Base-by-base conservation (phyloP, 257 asterid species). In the Perilla frutescens region DNA sequence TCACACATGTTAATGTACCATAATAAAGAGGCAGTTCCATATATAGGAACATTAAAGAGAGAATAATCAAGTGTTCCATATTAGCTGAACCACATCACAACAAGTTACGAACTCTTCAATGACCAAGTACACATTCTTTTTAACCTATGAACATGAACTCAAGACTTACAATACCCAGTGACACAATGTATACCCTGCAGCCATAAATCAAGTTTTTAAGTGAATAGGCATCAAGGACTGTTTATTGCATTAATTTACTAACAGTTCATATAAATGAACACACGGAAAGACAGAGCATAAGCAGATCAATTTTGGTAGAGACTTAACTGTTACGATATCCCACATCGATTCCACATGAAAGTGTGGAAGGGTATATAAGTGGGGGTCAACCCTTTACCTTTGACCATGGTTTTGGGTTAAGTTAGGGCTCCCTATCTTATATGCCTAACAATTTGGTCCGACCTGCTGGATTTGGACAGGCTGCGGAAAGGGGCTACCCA, bases 31-130 rank as follows among this genome's bases (percentile, higher is more conserved):
- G 58, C 44, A 53, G 70, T 62, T 47, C 66, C 62, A 61, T 53
- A 56, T 61, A 51, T 29, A 32, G 26, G n/a, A 26, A 60, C 10
- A 31, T 11, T 45, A 47, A 9, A 32, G 39, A 14, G 11, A 54
- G n/a, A 14, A 29, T n/a, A 34, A 9, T 45, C 36, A 71, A 68
- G 40, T n/a, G 34, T 36, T 62, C 55, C 20, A 26, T 31, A 58
- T 41, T 51, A 71, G 72, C 47, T n/a, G 70, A 70, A 79, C 61
- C 39, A 68, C 43, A 32, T 45, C n/a, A 45, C 45, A 72, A 76
- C 47, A 53, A 63, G 68, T 72, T 71, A 50, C 8, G 55, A 76
- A 57, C 61, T 75, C 29, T 73, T 47, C 47, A 47, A 44, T 50
- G 11, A 62, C 59, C 62, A n/a, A 58, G 44, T 59, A 36, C 41